phyloP scores from a whole-genome alignment of 345 rosid genomes.

The Populus simonii region DNA sequence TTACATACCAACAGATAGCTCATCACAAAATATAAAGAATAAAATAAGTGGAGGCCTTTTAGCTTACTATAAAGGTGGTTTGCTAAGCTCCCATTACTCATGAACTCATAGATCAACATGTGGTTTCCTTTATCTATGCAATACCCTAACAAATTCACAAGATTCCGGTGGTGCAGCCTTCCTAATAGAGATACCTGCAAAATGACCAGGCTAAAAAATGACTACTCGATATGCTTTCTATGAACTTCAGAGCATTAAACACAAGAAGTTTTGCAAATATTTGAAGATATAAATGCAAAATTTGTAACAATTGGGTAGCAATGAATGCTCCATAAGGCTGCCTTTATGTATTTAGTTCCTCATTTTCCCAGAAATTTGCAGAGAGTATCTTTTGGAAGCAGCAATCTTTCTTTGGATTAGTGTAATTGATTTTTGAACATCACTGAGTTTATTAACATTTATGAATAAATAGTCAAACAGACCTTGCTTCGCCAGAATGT shows the following conservation, averaged over 20 bases:
- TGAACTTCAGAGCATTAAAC: not conserved
- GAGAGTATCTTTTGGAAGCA: not conserved
- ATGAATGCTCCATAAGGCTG: not conserved
- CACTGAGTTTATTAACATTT: not conserved
- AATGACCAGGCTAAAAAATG: constrained; percentile 16
- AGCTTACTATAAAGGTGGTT: constrained; percentile 74
- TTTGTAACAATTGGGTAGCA: not conserved
- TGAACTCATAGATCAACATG: constrained; percentile 88
- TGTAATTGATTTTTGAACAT: not conserved
- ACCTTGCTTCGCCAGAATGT: not conserved
- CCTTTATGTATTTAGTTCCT: not conserved
- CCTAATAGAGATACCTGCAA: constrained; percentile 79
- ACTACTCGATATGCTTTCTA: not conserved
- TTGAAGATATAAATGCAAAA: not conserved
- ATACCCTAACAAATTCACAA: constrained; percentile 89
- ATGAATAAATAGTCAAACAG: not conserved
- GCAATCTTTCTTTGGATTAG: not conserved
- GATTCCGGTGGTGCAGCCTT: constrained; percentile 92
- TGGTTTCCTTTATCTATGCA: constrained; percentile 76
- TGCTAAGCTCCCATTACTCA: constrained; percentile 93
- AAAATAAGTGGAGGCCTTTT: constrained; percentile 8
- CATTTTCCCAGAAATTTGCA: not conserved
- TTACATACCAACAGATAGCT: not conserved
- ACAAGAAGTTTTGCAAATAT: not conserved
- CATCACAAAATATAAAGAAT: not conserved